Conservation (phyloP, 2,329 filamentous ascomycete species). For the Colletotrichum sp. region DNA sequence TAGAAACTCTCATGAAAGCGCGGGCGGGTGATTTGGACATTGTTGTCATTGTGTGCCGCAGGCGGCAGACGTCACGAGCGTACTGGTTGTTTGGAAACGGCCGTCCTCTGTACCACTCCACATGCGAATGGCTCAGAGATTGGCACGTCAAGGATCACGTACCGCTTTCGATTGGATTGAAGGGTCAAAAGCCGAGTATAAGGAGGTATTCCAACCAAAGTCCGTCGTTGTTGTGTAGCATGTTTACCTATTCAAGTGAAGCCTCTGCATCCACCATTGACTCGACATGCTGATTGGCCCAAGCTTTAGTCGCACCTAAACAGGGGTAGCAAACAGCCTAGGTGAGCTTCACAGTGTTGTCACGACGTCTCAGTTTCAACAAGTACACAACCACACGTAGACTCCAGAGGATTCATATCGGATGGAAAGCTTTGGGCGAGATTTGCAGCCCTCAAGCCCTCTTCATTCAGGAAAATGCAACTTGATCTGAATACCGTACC, state of each 20-base stretch:
- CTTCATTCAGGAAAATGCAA: neutral
- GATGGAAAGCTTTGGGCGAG: neutral
- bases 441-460: neutral
- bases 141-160: neutral
- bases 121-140: neutral
- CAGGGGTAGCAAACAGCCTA: neutral
- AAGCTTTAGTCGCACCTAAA: neutral
- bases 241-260: neutral
- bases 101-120: neutral
- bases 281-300: neutral
- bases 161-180: neutral
- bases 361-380: neutral
- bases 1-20: neutral
- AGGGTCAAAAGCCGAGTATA: neutral
- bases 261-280: conserved; percentile 3
- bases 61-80: neutral
- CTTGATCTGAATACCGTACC: neutral
- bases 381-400: neutral
- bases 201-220: neutral
- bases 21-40: neutral
- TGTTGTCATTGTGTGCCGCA: neutral
- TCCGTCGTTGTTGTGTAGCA: neutral
- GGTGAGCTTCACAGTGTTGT: neutral
- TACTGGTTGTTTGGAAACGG: neutral
- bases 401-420: neutral